phyloP scores from a whole-genome alignment of 805 yeast species.

The Wickerhamomyces pijperi region DNA sequence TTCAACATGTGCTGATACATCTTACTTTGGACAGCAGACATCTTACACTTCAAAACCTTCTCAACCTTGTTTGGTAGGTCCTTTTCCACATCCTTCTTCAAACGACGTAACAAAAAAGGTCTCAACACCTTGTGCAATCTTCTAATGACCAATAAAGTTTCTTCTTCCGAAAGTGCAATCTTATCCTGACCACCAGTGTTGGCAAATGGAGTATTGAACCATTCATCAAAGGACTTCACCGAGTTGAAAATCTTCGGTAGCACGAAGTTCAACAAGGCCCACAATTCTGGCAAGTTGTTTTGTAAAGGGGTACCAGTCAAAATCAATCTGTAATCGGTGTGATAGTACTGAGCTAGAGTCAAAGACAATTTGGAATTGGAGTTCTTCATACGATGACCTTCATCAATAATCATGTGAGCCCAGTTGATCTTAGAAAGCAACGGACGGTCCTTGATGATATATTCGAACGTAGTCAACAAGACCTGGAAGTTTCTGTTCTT shows the following conservation, averaged over 20 bases:
- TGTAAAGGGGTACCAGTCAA: slow-evolving; percentile 85
- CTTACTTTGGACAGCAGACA: slow-evolving; percentile 59
- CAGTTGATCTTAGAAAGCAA: slow-evolving; percentile 57
- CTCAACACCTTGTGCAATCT: slow-evolving; percentile 80
- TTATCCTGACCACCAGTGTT: slow-evolving; percentile 77
- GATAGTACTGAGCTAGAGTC: slow-evolving; percentile 62
- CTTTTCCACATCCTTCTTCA: slow-evolving; percentile 80
- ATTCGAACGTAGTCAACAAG: slow-evolving; percentile 71
- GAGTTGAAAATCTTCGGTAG: slow-evolving; percentile 79
- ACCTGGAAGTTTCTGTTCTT: slow-evolving; percentile 65
- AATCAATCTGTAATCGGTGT: slow-evolving; percentile 66
- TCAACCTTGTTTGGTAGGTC: slow-evolving; percentile 80
- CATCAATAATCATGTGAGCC: slow-evolving; percentile 85
- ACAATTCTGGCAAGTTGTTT: slow-evolving; percentile 72
- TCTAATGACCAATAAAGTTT: slow-evolving; percentile 66
- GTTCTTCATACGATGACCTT: slow-evolving; percentile 85
- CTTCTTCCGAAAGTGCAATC: slow-evolving; percentile 78
- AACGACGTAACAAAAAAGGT: slow-evolving; percentile 74
- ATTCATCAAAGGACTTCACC: slow-evolving; percentile 76
- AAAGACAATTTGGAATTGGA: slow-evolving; percentile 61
- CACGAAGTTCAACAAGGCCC: slow-evolving; percentile 78
- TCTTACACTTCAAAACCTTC: slow-evolving; percentile 69
- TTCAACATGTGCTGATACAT: slow-evolving; percentile 72
- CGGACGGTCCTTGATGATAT: slow-evolving; percentile 68
- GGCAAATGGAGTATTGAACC: slow-evolving; percentile 86